Percentiles rank a stretch among this genome's conserved stretches.
These are phyloP conservation scores for Trametes elegans DNA, from an alignment of 768 basidiomycete genomes.

Conservation along the genomic window DNA sequence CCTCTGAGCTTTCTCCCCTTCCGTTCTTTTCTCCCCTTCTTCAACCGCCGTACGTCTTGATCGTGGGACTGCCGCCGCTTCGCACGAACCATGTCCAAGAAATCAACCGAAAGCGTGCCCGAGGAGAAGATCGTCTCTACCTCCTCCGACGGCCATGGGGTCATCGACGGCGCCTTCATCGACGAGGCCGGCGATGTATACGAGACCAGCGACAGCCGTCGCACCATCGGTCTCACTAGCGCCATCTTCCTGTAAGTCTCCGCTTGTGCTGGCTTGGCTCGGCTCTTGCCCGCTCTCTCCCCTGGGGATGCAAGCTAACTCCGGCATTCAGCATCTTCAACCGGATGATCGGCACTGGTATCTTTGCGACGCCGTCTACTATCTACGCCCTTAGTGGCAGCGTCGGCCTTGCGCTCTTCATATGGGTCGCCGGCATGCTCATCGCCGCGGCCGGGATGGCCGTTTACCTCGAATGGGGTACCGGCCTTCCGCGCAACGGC, in stretches of 20 bases:
- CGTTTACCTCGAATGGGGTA: constrained; percentile 20
- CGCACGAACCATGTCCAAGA: background rate
- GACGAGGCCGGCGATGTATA: background rate
- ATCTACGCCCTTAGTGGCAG: constrained; percentile 29
- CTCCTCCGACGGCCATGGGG: background rate
- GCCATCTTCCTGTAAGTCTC: constrained; percentile 47
- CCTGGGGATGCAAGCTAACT: background rate
- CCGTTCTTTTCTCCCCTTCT: no score
- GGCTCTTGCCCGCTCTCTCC: constrained; percentile 43
- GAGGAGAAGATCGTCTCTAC: background rate
- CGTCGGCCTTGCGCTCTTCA: constrained; percentile 27
- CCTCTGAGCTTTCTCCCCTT: no score
- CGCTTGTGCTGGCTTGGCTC: background rate
- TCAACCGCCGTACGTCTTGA: no score
- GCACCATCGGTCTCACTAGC: background rate
- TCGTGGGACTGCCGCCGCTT: no score
- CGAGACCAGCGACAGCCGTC: constrained; percentile 1
- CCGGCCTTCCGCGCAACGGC: constrained; percentile 39
- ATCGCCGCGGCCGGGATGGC: constrained; percentile 20
- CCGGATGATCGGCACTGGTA: constrained; percentile 27
- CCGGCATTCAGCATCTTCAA: background rate
- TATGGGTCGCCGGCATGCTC: constrained; percentile 30
- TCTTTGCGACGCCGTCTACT: constrained; percentile 30
- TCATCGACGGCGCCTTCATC: background rate
- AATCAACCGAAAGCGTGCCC: background rate